Evolutionary conservation across 257 asterid species (phyloP), one percentile per base, ranked within the genome.

Genomic region (Penstemon eatonii): DNA sequence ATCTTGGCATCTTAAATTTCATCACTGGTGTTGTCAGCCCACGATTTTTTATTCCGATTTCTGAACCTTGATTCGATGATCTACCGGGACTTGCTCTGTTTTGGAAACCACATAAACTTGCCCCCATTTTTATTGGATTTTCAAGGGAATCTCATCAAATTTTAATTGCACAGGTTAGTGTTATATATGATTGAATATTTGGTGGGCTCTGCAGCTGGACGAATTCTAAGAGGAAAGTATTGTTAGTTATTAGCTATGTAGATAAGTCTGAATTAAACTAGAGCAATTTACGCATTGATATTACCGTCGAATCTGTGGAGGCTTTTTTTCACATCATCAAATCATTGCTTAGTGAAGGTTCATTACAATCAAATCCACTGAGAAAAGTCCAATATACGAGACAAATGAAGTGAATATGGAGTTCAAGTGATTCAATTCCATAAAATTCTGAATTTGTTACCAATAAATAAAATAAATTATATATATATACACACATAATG

Each of bases 1-100:
- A 77, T 57, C 80, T 76, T 50, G 73, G 76, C 70, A 69, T 73
- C 67, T 78, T 12, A n/a, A 65, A 61, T 56, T 68, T 73, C 44
- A 72, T 10, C 51, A 78, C 12, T 0, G 75, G 69, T 2, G 75
- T 51, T 36, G 69, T 59, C 40, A 80, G 51, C 10, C 76, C 71
- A 39, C 59, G 9, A 11, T 52, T 60, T 50, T 44, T 13, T 1
- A 25, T 25, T 25, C 33, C 33, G 38, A 36, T 54, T 5, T 42
- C 68, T 11, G 53, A 9, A 0, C 64, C 73, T 9, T 41, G 66
- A 38, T 56, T 49, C 6, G 68, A 39, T 11, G 79, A 53, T 75
- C 57, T 25, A 25, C 33, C 33, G 0, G 33, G 33, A 25, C 33
- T 25, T 25, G 33, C 33, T 25, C 33, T 25, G 33, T 41, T 9